Conservation (phyloP, 257 asterid species). For the Paraleonurus japonicus region DNA sequence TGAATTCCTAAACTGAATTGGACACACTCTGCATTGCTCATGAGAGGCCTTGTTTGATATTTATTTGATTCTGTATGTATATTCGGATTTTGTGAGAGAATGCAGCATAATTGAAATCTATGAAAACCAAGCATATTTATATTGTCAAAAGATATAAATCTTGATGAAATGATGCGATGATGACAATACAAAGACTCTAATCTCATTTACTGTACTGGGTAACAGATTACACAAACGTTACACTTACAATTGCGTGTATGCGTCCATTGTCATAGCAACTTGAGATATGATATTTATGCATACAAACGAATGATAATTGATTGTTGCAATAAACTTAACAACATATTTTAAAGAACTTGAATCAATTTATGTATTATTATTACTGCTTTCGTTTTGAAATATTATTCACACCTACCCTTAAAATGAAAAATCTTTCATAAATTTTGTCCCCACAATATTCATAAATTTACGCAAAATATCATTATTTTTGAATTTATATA, state of each 20-base stretch:
- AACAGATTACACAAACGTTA: background rate
- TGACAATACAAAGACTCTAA: too few relatives aligned
- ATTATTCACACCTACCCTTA: too few relatives aligned
- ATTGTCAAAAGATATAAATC: background rate
- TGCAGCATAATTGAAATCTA: background rate
- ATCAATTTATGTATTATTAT: background rate
- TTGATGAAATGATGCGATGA: background rate
- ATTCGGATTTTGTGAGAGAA: background rate
- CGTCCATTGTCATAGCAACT: too few relatives aligned
- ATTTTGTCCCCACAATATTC: too few relatives aligned
- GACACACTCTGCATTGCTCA: background rate
- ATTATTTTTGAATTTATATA: too few relatives aligned
- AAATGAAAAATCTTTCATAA: too few relatives aligned
- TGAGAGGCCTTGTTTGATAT: slow-evolving; percentile 2
- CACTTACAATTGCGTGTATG: background rate
- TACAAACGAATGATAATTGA: background rate
- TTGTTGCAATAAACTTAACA: background rate
- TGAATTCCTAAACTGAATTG: background rate
- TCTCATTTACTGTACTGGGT: background rate
- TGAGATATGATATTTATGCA: background rate
- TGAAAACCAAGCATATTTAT: background rate
- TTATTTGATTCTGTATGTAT: background rate
- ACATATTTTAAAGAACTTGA: background rate
- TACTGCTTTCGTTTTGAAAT: too few relatives aligned
- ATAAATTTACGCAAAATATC: too few relatives aligned